Evolutionary conservation across 805 yeast genomes (phyloP).

Genomic region (Zygosaccharomyces bailii): DNA sequence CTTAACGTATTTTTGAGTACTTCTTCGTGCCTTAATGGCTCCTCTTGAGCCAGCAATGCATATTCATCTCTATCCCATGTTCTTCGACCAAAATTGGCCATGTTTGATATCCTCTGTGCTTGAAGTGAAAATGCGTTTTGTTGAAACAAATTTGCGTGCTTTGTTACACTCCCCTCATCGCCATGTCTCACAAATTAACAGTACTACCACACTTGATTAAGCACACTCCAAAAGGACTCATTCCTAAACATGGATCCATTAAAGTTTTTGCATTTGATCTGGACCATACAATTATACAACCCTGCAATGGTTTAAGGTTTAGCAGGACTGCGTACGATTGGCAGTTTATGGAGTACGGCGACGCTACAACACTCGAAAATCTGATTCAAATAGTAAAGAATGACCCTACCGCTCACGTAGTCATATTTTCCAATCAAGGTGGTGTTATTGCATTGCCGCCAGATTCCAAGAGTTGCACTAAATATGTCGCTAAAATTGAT

Average conservation of each 20-base stretch:
- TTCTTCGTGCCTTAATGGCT: constrained; percentile 24
- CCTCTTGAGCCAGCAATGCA: constrained; percentile 43
- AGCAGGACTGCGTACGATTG: constrained; percentile 66
- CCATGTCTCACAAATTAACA: constrained; percentile 34
- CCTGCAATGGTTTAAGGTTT: constrained; percentile 54
- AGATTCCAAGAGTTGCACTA: constrained; percentile 34
- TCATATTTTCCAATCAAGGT: constrained; percentile 86
- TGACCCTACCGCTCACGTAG: constrained; percentile 42
- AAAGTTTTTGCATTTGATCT: constrained; percentile 76
- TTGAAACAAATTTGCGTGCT: neutral
- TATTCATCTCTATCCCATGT: constrained; percentile 73
- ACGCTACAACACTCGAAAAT: constrained; percentile 19
- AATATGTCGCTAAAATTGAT: constrained; percentile 44
- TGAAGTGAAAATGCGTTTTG: neutral
- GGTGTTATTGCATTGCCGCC: constrained; percentile 38
- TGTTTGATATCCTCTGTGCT: constrained; percentile 4
- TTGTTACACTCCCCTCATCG: neutral
- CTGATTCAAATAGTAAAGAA: constrained; percentile 16
- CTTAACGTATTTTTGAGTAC: constrained; percentile 18
- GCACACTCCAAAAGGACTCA: constrained; percentile 34
- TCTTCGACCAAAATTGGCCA: constrained; percentile 52
- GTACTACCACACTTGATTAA: constrained; percentile 45
- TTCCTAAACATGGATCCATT: constrained; percentile 12
- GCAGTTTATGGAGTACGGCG: constrained; percentile 53
- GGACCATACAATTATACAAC: constrained; percentile 71